These are phyloP conservation scores for Neonectria magnoliae DNA, from an alignment of 2,329 filamentous ascomycete species.

Conservation along the genomic window DNA sequence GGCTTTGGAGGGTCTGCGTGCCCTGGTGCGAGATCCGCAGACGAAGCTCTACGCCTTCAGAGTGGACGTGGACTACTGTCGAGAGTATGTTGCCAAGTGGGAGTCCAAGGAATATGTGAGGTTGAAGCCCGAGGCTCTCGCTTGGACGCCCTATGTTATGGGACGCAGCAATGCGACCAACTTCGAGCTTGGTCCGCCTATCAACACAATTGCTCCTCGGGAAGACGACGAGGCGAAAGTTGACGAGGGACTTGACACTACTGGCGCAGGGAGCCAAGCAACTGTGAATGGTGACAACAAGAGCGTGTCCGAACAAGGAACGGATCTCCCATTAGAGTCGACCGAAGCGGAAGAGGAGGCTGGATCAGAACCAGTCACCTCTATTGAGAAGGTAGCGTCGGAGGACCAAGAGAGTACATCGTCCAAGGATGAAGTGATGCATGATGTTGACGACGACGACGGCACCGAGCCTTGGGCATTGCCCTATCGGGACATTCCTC, in stretches of 20 bases:
- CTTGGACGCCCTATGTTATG: slow-evolving; percentile 98
- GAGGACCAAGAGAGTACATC: slow-evolving; percentile 48
- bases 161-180: slow-evolving; percentile 83
- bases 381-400: slow-evolving; percentile 42
- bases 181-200: slow-evolving; percentile 81
- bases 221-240: slow-evolving; percentile 72
- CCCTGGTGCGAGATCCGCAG: slow-evolving; percentile 87
- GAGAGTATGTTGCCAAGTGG: slow-evolving; percentile 88
- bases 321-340: slow-evolving; percentile 21
- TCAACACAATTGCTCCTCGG: slow-evolving; percentile 88
- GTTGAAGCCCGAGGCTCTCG: slow-evolving; percentile 80
- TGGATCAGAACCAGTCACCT: slow-evolving; percentile 42
- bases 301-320: slow-evolving; percentile 15
- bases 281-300: slow-evolving; percentile 38
- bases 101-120: slow-evolving; percentile 88
- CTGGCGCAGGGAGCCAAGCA: slow-evolving; percentile 32
- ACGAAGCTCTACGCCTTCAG: slow-evolving; percentile 91
- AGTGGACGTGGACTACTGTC: slow-evolving; percentile 85
- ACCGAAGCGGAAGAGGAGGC: slow-evolving; percentile 36
- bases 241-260: slow-evolving; percentile 44
- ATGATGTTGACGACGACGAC: slow-evolving; percentile 41
- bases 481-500: slow-evolving; percentile 68
- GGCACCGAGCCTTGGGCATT: slow-evolving; percentile 54
- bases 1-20: slow-evolving; percentile 87
- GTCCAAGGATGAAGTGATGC: slow-evolving; percentile 40